These are phyloP conservation scores for Zymoseptoria tritici DNA, from an alignment of 2,329 filamentous ascomycete genomes.

Conservation along the genomic window DNA sequence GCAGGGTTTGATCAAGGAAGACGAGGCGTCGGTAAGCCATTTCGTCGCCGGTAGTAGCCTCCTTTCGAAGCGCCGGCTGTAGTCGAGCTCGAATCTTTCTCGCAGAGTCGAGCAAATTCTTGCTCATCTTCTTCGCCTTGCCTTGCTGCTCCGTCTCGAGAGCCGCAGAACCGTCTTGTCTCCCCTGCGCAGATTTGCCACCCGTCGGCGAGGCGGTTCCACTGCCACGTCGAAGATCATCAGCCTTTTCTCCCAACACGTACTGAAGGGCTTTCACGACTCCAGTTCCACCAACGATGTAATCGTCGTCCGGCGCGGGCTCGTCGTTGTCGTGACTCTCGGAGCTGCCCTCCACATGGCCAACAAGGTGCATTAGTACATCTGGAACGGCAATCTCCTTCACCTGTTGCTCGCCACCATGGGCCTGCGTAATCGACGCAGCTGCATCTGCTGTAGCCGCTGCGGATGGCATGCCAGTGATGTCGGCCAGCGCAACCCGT, in stretches of 20 bases:
- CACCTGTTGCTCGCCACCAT: conserved; percentile 43
- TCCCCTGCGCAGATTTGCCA: conserved; percentile 34
- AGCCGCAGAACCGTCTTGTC: conserved; percentile 22
- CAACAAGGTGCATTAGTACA: conserved; percentile 79
- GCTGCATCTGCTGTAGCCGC: conserved; percentile 39
- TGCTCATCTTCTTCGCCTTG: conserved; percentile 87
- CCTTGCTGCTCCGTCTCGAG: conserved; percentile 34
- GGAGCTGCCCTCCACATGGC: conserved; percentile 51
- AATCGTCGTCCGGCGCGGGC: conserved; percentile 78
- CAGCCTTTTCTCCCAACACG: conserved; percentile 74
- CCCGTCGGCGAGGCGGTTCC: conserved; percentile 34
- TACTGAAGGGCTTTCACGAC: conserved; percentile 91
- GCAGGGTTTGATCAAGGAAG: conserved; percentile 81
- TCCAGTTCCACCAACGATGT: conserved; percentile 90
- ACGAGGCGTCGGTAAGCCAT: conserved; percentile 70
- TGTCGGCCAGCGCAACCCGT: conserved; percentile 60
- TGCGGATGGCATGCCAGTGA: conserved; percentile 30
- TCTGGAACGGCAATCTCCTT: conserved; percentile 63
- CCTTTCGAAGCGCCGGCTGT: conserved; percentile 74
- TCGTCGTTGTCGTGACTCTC: conserved; percentile 54
- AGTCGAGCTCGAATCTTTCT: conserved; percentile 79
- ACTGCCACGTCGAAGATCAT: conserved; percentile 32
- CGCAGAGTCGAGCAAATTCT: conserved; percentile 77
- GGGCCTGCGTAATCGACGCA: conserved; percentile 35
- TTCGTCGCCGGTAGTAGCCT: conserved; percentile 62